Evolutionary conservation across 1,284 basidiomycete genomes (phyloP).

Genomic region (Cronartium quercuum): DNA sequence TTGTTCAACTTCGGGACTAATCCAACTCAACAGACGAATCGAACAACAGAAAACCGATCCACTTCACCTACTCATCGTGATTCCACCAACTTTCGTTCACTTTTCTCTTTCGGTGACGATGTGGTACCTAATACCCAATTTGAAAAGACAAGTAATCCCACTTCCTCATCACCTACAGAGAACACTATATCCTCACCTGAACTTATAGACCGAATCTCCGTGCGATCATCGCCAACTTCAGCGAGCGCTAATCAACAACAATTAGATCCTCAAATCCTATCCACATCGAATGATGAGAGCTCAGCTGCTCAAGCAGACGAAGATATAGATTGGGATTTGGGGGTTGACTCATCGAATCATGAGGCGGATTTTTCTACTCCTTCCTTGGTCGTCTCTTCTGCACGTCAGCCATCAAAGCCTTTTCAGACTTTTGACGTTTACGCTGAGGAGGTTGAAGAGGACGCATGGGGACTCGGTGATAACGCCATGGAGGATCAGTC

Average conservation of each 20-base stretch:
- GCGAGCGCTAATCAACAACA: background rate
- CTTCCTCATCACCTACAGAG: conserved; percentile 3
- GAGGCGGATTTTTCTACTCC: background rate
- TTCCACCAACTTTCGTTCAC: conserved; percentile 26
- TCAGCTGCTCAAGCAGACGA: conserved; percentile 4
- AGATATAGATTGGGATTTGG: conserved; percentile 35
- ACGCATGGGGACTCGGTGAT: conserved; percentile 26
- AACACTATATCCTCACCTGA: conserved; percentile 14
- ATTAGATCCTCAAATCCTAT: too few relatives aligned
- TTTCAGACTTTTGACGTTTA: background rate
- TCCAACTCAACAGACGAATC: background rate
- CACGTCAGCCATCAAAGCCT: background rate
- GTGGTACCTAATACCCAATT: background rate
- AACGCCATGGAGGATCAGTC: background rate
- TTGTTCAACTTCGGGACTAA: conserved; percentile 19
- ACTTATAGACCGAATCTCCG: conserved; percentile 18
- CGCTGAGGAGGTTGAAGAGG: conserved; percentile 22
- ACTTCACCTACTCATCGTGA: background rate
- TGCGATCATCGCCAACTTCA: background rate
- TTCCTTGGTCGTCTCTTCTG: background rate
- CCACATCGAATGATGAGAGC: background rate
- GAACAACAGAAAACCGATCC: background rate
- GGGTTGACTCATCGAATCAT: background rate
- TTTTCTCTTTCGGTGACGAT: conserved; percentile 28
- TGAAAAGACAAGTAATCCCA: background rate